phyloP scores from a whole-genome alignment of 78 protist species.

The Dictyostelium capitatum region DNA sequence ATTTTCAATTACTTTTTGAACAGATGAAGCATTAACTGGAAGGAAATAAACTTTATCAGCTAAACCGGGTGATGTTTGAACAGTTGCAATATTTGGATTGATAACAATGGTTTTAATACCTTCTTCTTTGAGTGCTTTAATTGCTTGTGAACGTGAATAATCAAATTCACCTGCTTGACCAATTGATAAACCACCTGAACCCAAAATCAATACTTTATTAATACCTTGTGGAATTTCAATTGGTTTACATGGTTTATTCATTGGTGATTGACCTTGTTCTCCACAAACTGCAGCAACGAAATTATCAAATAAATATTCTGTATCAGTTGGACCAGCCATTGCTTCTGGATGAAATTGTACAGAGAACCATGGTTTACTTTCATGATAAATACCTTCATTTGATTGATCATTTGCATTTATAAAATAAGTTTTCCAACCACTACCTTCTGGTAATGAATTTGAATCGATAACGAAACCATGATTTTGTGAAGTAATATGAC shows the following conservation, averaged over 20 bases:
- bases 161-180: slow-evolving; percentile 99
- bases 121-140: slow-evolving; percentile 98
- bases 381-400: slow-evolving; percentile 96
- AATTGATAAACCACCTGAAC: slow-evolving; percentile 98
- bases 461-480: slow-evolving; percentile 96
- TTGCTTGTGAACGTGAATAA: slow-evolving; percentile 97
- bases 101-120: slow-evolving; percentile 94
- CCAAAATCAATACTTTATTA: slow-evolving; percentile 94
- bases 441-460: slow-evolving; percentile 86
- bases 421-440: slow-evolving; percentile 94
- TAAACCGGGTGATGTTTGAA: slow-evolving; percentile 95
- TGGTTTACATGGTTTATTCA: slow-evolving; percentile 18
- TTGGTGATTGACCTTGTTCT: slow-evolving; percentile 19
- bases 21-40: slow-evolving; percentile 95
- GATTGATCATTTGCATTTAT: slow-evolving; percentile 97
- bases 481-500: slow-evolving; percentile 96
- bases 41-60: slow-evolving; percentile 97
- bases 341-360: slow-evolving; percentile 99
- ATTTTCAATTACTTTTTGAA: slow-evolving; percentile 89
- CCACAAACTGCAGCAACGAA: slow-evolving; percentile 81
- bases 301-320: slow-evolving; percentile 95
- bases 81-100: slow-evolving; percentile 99
- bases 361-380: slow-evolving; percentile 91
- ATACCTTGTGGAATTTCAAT: slow-evolving; percentile 65
- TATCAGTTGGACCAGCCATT: slow-evolving; percentile 96